phyloP scores from a whole-genome alignment of 176 grass and related monocot species.

The Oryza meridionalis region DNA sequence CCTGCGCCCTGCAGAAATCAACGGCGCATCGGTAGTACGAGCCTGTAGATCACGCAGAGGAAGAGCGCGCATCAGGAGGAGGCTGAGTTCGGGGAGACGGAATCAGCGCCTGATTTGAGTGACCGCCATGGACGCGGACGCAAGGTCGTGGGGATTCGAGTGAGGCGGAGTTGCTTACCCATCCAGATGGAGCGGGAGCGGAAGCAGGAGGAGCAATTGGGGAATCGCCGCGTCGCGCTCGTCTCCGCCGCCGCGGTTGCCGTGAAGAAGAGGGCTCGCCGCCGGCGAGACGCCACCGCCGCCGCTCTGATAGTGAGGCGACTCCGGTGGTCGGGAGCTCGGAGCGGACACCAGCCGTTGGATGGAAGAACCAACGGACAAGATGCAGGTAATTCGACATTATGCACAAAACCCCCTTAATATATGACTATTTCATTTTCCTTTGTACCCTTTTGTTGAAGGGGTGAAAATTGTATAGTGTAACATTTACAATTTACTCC shows the following conservation, averaged over 20 bases:
- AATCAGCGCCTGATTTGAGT: background rate
- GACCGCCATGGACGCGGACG: background rate
- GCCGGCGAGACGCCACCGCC: too few relatives aligned
- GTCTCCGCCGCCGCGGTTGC: background rate
- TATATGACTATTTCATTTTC: too few relatives aligned
- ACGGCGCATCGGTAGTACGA: constrained; percentile 30
- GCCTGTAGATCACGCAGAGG: background rate
- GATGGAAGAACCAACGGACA: background rate
- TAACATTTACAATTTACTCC: background rate
- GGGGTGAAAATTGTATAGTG: too few relatives aligned
- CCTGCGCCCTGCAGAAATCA: constrained; percentile 34
- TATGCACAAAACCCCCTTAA: background rate
- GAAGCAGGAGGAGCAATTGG: background rate
- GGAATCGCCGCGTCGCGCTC: background rate
- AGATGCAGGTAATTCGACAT: background rate
- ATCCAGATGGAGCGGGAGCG: constrained; percentile 7
- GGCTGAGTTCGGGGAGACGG: background rate
- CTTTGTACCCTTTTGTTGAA: too few relatives aligned
- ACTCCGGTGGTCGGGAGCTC: too few relatives aligned
- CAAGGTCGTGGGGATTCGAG: background rate
- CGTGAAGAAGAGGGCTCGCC: background rate
- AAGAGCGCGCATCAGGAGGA: background rate
- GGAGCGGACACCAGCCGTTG: background rate
- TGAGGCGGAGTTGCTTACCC: constrained; percentile 29
- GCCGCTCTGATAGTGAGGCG: too few relatives aligned